Base-by-base conservation (phyloP, 768 basidiomycete genomes). In the Russula earlei region DNA sequence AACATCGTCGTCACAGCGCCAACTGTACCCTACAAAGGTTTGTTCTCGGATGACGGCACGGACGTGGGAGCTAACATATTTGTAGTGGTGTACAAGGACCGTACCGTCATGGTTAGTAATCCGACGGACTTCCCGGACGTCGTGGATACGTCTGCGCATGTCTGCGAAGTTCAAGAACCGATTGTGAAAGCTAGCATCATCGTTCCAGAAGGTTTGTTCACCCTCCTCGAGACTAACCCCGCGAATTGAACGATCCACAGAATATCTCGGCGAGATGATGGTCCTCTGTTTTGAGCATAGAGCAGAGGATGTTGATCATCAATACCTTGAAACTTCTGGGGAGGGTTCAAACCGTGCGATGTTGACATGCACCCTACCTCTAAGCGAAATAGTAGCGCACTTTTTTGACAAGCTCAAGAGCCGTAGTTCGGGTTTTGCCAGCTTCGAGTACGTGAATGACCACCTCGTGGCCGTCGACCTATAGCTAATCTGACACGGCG, bases 341-440 rank as follows among this genome's bases (percentile, higher is more conserved):
- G 68, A 66, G 3, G 61, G 69, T 10, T 78, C 83, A 17, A 72
- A 85, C 8, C 82, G 91, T 24, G 79, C 88, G 37, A 87, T 95
- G 51, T 70, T 98, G 60, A 86, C 81, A 12, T 94, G 90, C 64
- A 78, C 74, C 2, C 67, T 98, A n/a, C 95, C 95, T 20, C 72
- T 98, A 60, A 85, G 85, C 65, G 91, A 95, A 69, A 89, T 98
- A 53, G 91, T 98, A 3, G 91, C 89, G 2, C 83, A 92, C 69
- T 98, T 99, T 68, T 98, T 96, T 67, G 89, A 94, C 67, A 83
- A 88, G 65, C 77, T 99, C 52, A 99, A 99, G 71, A 86, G 91
- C 65, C 80, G 91, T 50, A 90, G 87, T 65, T 92, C 87, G 11
- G 93, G 91, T 9, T 93, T 87, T 67, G 90, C 90, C 17, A 91